phyloP scores from a whole-genome alignment of 2,329 filamentous ascomycete genomes.

The Botrytis paeoniae region DNA sequence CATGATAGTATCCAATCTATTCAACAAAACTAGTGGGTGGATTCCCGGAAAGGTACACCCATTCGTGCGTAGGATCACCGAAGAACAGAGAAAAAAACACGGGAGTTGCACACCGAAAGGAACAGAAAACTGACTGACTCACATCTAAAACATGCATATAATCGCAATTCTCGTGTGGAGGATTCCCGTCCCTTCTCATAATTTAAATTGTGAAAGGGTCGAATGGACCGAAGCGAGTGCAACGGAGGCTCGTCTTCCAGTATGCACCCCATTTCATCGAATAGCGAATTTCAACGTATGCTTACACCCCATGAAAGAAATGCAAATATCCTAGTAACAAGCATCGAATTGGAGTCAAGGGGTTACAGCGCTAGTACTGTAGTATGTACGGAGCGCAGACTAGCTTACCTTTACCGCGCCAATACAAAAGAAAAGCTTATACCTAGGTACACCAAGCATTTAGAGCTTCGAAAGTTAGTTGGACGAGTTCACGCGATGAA shows the following conservation, averaged over 20 bases:
- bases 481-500: background rate
- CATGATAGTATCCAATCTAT: background rate
- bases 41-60: background rate
- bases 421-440: background rate
- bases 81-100: background rate
- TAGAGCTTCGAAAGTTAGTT: background rate
- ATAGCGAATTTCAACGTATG: background rate
- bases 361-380: background rate
- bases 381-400: background rate
- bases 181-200: background rate
- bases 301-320: background rate
- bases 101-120: background rate
- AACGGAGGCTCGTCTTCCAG: slow-evolving; percentile 2
- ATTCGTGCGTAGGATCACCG: background rate
- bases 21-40: background rate
- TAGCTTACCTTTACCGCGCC: background rate
- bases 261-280: background rate
- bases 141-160: background rate
- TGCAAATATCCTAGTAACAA: background rate
- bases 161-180: background rate
- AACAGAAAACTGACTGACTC: background rate
- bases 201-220: background rate
- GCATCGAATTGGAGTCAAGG: background rate
- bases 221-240: background rate
- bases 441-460: background rate